phyloP scores from a whole-genome alignment of 73 alveolate species.

The Stentor roeselii region DNA sequence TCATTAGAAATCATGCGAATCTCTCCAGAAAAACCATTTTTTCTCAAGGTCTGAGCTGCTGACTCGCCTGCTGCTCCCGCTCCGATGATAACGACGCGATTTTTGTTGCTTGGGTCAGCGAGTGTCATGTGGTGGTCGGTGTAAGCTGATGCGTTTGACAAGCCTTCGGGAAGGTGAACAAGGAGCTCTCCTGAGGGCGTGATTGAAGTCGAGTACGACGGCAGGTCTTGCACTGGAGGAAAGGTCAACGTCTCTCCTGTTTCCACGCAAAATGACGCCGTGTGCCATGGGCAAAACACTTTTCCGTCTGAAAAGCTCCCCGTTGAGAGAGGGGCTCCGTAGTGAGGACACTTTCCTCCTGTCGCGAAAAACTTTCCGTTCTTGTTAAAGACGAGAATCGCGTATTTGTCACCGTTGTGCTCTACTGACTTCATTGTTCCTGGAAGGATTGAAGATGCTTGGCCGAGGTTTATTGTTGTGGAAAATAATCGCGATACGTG shows the following conservation, averaged over 20 bases:
- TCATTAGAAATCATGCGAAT: conserved; percentile 67
- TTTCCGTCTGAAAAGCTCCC: conserved; percentile 70
- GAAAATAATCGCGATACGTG: background rate
- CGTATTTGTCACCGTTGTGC: background rate
- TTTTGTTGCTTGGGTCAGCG: conserved; percentile 60
- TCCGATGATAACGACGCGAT: conserved; percentile 70
- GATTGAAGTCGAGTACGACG: conserved; percentile 49
- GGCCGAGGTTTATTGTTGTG: background rate
- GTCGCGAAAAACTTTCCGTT: conserved; percentile 23
- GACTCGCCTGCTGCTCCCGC: conserved; percentile 85
- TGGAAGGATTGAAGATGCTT: background rate
- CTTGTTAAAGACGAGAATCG: background rate
- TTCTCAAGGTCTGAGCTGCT: conserved; percentile 85
- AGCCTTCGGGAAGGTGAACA: conserved; percentile 56
- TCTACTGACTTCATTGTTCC: background rate
- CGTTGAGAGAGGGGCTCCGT: conserved; percentile 73
- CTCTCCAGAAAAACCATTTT: conserved; percentile 72
- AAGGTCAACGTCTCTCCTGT: conserved; percentile 76
- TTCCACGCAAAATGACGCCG: conserved; percentile 68
- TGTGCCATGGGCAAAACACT: conserved; percentile 86
- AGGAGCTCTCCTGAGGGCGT: conserved; percentile 58
- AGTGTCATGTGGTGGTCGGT: conserved; percentile 46
- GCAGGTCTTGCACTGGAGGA: conserved; percentile 79
- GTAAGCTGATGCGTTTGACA: conserved; percentile 38
- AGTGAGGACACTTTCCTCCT: conserved; percentile 82